Evolutionary conservation across 306 rosid species (phyloP), one percentile per base, ranked within the genome.

Genomic region (Ziziphus jujuba): DNA sequence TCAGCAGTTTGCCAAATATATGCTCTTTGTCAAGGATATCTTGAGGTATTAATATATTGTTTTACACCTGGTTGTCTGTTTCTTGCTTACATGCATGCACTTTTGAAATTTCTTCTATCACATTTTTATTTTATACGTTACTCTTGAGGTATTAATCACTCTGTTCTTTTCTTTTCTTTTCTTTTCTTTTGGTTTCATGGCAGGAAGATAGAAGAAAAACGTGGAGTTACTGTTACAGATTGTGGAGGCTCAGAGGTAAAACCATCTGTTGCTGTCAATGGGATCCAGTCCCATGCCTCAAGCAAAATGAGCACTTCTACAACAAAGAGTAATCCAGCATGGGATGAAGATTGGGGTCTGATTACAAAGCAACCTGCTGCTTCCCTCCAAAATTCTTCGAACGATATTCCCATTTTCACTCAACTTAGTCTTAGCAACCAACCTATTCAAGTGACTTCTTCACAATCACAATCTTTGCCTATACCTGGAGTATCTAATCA

Each of bases 331-430:
- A 75, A 77, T 79, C 49, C 89, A 21, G 73, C 88, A 15, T 95
- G 99, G 99, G 99, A 95, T 73, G 95, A 89, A 76, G 99, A 95
- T 79, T 95, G 99, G 99, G 96, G 84, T 70, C 79, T 84, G 7
- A 25, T 67, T 59, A 48, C 72, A 59, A 79, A 84, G 65, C 79
- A 74, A 53, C 51, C 75, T 34, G 16, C 83, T 65, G 34, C 78
- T 43, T 60, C 89, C 58, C 66, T 77, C 69, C 81, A 65, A 54
- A 83, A 63, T 56, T 74, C 87, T 79, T 10, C 66, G 47, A 72
- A 59, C 70, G 69, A 59, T 21, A 38, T 31, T 53, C 24, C 63
- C 38, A 48, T 65, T 43, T 56, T 91, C 61, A 65, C 61, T 67
- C 73, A 66, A 67, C 54, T 84, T 61, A 60, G 67, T 72, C 72